Conservation (phyloP, 2,329 filamentous ascomycete genomes). For the Lasiodiplodia theobromae region DNA sequence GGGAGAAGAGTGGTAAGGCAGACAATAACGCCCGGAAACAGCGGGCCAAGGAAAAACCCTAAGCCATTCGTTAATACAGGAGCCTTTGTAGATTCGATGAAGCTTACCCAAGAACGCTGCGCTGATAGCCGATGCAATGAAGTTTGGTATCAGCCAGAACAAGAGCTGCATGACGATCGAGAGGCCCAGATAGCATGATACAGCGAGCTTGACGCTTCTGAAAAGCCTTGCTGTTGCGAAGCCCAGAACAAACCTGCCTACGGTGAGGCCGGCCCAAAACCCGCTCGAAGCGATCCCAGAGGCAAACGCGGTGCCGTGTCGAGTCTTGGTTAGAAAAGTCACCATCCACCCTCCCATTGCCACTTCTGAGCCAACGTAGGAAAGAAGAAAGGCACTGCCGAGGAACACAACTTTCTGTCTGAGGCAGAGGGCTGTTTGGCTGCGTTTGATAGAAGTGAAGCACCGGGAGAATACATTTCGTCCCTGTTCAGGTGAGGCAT, state of each 20-base stretch:
- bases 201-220: constrained; percentile 31
- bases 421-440: constrained; percentile 52
- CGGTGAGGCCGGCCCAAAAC: constrained; percentile 34
- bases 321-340: constrained; percentile 81
- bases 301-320: constrained; percentile 50
- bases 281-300: constrained; percentile 31
- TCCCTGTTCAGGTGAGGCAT: too few relatives aligned
- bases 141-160: constrained; percentile 34
- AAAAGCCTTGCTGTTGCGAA: constrained; percentile 31
- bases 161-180: constrained; percentile 32
- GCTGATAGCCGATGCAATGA: constrained; percentile 31
- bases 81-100: background rate
- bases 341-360: constrained; percentile 82
- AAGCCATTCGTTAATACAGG: background rate
- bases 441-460: background rate
- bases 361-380: constrained; percentile 81
- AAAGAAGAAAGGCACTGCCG: constrained; percentile 73
- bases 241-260: constrained; percentile 32
- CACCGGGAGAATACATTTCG: background rate
- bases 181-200: constrained; percentile 22
- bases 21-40: constrained; percentile 34
- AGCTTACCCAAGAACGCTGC: constrained; percentile 20
- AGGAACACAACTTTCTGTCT: constrained; percentile 64
- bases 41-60: constrained; percentile 33
- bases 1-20: constrained; percentile 33